A percentile compares a stretch with the other conserved stretches of the same genome.
These are phyloP conservation scores for Vitellaria paradoxa DNA, from an alignment of 179 eudicot species.

Conservation along the genomic window DNA sequence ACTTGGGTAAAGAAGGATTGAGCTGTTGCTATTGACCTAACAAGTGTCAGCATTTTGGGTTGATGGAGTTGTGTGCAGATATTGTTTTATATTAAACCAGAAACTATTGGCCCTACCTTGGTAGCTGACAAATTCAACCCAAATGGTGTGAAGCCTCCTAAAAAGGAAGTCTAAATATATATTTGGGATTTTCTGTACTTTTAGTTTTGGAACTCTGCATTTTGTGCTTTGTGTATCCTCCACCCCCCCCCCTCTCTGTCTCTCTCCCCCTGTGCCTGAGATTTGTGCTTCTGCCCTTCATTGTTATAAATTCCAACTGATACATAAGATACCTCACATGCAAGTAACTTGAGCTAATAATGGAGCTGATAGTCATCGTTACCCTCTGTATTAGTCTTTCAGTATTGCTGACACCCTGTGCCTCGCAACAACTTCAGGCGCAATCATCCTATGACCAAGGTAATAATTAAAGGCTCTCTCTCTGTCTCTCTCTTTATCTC, in stretches of 20 bases:
- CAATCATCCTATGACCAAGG: slow-evolving; percentile 16
- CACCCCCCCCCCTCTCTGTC: slow-evolving; percentile 1
- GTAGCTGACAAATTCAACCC: slow-evolving; percentile 17
- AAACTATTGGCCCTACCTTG: slow-evolving; percentile 5
- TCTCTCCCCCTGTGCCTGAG: neutral
- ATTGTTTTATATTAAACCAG: neutral
- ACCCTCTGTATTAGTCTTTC: slow-evolving; percentile 7
- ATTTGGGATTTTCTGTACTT: slow-evolving; percentile 1
- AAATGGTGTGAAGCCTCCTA: slow-evolving; percentile 18
- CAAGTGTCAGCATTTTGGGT: slow-evolving; percentile 2
- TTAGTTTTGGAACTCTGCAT: slow-evolving; percentile 29
- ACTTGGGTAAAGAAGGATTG: neutral
- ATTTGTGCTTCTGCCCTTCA: neutral
- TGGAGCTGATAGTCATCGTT: slow-evolving; percentile 12
- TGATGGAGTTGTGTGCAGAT: slow-evolving; percentile 1
- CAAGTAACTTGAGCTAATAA: neutral
- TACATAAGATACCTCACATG: slow-evolving; percentile 14
- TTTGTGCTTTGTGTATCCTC: slow-evolving; percentile 32
- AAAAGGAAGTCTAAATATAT: slow-evolving; percentile 3
- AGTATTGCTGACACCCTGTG: slow-evolving; percentile 10
- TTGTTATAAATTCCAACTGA: slow-evolving; percentile 11
- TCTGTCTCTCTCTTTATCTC: neutral
- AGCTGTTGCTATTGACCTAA: neutral
- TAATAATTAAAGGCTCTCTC: neutral
- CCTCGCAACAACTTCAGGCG: slow-evolving; percentile 11